phyloP scores from a whole-genome alignment of 305 asterid genomes.

The Fraxinus nigra region DNA sequence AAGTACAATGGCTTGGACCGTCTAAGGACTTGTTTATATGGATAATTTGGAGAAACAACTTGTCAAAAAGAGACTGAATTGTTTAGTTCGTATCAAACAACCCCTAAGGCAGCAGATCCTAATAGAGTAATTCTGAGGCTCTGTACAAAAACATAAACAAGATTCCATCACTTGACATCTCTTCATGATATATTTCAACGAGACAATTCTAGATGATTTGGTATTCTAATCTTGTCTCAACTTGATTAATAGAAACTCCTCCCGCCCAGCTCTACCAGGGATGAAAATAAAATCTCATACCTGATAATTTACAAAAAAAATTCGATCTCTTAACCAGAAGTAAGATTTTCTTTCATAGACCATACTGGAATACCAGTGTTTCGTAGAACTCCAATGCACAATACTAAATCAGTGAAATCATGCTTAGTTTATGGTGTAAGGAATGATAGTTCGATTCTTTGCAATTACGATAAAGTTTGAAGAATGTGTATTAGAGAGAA shows the following conservation, averaged over 20 bases:
- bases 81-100: not conserved
- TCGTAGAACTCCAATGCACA: not conserved
- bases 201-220: not conserved
- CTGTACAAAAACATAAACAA: not conserved
- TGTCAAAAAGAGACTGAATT: not conserved
- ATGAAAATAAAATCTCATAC: not conserved
- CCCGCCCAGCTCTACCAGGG: not conserved
- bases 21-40: not conserved
- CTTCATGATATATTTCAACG: not conserved
- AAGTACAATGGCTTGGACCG: not conserved
- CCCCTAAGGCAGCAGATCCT: not conserved
- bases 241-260: not conserved
- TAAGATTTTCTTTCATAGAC: not conserved
- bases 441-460: not conserved
- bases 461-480: not conserved
- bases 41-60: not conserved
- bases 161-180: not conserved
- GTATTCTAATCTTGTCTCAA: not conserved
- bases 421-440: not conserved
- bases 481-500: not conserved
- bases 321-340: not conserved
- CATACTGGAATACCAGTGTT: not conserved
- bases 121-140: not conserved
- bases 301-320: not conserved
- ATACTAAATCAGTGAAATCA: not conserved